Percentiles rank a stretch among this genome's conserved stretches.
phyloP scores from a whole-genome alignment of 2,329 filamentous ascomycete genomes.

The Ascochyta clinopodiicola region DNA sequence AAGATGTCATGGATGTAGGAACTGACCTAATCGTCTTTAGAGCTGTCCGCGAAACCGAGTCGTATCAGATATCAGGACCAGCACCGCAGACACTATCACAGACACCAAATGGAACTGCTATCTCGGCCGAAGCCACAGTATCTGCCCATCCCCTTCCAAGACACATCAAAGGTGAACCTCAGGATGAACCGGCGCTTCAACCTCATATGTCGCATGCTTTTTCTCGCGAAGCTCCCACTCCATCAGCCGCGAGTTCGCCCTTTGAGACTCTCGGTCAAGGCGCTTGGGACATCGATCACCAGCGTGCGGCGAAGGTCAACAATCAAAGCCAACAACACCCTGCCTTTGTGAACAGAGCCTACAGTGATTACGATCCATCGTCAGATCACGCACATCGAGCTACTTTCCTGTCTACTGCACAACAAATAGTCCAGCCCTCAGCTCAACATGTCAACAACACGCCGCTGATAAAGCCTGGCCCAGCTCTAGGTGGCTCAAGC shows the following conservation, averaged over 20 bases:
- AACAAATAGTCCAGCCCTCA: not conserved
- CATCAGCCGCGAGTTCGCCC: not conserved
- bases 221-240: not conserved
- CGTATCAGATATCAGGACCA: not conserved
- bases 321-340: not conserved
- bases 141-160: not conserved
- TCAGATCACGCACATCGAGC: not conserved
- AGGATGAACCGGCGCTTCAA: not conserved
- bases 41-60: not conserved
- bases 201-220: not conserved
- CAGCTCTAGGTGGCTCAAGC: not conserved
- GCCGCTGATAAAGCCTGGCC: not conserved
- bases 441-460: not conserved
- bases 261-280: not conserved
- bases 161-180: not conserved
- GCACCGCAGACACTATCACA: not conserved
- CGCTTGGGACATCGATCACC: no score
- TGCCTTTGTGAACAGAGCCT: not conserved
- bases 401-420: not conserved
- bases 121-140: not conserved
- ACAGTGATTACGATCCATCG: not conserved
- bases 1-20: not conserved
- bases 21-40: conserved; percentile 1
- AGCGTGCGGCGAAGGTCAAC: no score
- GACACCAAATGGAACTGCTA: not conserved